Conservation (phyloP, 306 rosid genomes). For the Macrotyloma uniflorum region DNA sequence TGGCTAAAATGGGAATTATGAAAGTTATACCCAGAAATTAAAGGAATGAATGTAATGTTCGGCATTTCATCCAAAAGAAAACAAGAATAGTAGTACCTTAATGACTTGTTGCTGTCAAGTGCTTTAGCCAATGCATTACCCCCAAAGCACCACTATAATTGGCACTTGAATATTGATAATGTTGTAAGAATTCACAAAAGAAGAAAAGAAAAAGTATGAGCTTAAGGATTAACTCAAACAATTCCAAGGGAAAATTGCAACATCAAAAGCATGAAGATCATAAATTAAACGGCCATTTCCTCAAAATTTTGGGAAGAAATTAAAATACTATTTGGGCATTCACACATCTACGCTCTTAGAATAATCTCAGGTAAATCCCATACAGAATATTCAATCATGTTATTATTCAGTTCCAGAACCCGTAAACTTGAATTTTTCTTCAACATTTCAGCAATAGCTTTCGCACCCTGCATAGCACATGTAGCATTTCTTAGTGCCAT, state of each 20-base stretch:
- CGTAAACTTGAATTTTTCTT: slow-evolving; percentile 81
- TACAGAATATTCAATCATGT: slow-evolving; percentile 96
- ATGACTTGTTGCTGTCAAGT: slow-evolving; percentile 89
- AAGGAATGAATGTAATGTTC: background rate
- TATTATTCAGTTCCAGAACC: slow-evolving; percentile 86
- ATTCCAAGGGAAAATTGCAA: slow-evolving; percentile 25
- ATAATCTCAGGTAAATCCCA: slow-evolving; percentile 45
- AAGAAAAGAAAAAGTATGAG: slow-evolving; percentile 35
- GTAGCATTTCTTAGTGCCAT: slow-evolving; percentile 40
- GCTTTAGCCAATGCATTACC: slow-evolving; percentile 93
- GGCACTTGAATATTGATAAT: slow-evolving; percentile 65
- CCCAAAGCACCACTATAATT: slow-evolving; percentile 99
- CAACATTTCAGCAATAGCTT: slow-evolving; percentile 87
- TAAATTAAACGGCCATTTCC: slow-evolving; percentile 5
- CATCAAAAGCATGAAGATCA: slow-evolving; percentile 28
- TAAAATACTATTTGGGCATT: slow-evolving; percentile 38
- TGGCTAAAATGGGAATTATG: slow-evolving; percentile 16
- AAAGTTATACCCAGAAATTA: slow-evolving; percentile 13
- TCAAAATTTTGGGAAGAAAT: slow-evolving; percentile 22
- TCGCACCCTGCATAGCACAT: slow-evolving; percentile 80
- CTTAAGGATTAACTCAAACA: slow-evolving; percentile 10
- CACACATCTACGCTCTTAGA: slow-evolving; percentile 7
- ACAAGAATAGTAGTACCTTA: slow-evolving; percentile 71
- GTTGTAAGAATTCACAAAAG: slow-evolving; percentile 34
- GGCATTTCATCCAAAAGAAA: slow-evolving; percentile 35